A percentile compares a stretch with the other conserved stretches of the same genome.
Conservation (phyloP, 306 rosid species). For the Lathyrus sativus region DNA sequence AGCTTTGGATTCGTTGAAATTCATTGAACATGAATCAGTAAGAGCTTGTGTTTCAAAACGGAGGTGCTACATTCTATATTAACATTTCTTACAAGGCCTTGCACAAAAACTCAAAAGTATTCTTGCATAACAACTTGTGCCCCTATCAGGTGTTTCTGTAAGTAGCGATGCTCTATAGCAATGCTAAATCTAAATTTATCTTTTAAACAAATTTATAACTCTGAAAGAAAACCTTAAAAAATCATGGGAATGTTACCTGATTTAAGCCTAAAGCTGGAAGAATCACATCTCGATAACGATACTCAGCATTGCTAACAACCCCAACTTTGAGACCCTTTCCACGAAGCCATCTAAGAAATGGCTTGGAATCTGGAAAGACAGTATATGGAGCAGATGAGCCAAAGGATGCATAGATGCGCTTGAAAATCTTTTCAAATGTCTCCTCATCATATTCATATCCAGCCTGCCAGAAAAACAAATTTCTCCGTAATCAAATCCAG, state of each 20-base stretch:
- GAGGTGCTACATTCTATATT: conserved; percentile 8
- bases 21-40: conserved; percentile 5
- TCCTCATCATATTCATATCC: conserved; percentile 94
- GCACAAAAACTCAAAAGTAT: conserved; percentile 5
- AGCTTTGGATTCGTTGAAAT: conserved; percentile 4
- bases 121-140: background rate
- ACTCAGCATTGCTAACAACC: conserved; percentile 83
- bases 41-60: conserved; percentile 7
- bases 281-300: conserved; percentile 84
- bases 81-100: conserved; percentile 7
- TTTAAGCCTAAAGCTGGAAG: conserved; percentile 83
- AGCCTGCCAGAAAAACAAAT: conserved; percentile 66
- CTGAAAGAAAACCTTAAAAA: conserved; percentile 6
- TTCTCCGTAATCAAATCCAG: conserved; percentile 18
- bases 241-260: conserved; percentile 47
- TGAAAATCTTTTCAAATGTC: conserved; percentile 93
- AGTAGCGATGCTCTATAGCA: background rate
- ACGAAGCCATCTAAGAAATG: conserved; percentile 86
- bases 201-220: background rate
- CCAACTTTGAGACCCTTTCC: conserved; percentile 80
- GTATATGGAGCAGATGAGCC: conserved; percentile 95
- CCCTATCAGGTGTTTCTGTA: background rate
- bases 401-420: conserved; percentile 84
- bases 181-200: conserved; percentile 5
- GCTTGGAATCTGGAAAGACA: conserved; percentile 82